Evolutionary conservation across 208 protist species (phyloP), one percentile per base, ranked within the genome.

Genomic region (Leishmania major): DNA sequence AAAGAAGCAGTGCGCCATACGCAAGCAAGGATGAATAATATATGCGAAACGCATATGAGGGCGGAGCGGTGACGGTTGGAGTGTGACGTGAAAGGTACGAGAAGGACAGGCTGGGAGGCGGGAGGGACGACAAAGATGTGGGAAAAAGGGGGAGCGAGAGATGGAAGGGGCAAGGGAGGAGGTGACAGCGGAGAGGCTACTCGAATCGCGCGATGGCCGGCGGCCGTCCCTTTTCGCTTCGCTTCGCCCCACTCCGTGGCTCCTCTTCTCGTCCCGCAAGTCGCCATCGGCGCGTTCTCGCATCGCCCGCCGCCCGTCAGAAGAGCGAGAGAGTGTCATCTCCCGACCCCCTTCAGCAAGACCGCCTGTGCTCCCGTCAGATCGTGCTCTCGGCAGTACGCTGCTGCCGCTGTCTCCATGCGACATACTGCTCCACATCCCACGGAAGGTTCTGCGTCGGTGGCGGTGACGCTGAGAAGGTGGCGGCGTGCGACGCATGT

Each of bases 361-460:
- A 13, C 15, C n/a, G 0, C 19, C 25, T 28, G 28, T 22, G 6
- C 11, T 28, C 51, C 17, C 47, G n/a, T 28, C 35, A 62, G 15
- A 15, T 40, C 7, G 51, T 40, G 31, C 73, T 45, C 4, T 77
- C 47, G 47, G 22, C 79, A 37, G 19, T 53, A 7, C 66, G 43
- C 22, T 75, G 43, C 49, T 75, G 73, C n/a, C n/a, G n/a, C 47
- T 69, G 62, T 13, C 55, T 75, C 80, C 53, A 75, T 35, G 57
- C 64, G 1, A 59, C 31, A 49, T 80, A 84, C 51, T 60, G 62
- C 4, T 74, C 37, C 25, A 76, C 51, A 37, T 76, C 59, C 81
- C 75, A 80, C 53, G 74, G 55, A 10, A 76, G 55, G 49, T 22
- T 60, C 74, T 64, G 47, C n/a, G 40, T 17, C 15, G 47, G 47